Evolutionary conservation across 176 grass and related monocot species (phyloP).

Genomic region (Ananas comosus): DNA sequence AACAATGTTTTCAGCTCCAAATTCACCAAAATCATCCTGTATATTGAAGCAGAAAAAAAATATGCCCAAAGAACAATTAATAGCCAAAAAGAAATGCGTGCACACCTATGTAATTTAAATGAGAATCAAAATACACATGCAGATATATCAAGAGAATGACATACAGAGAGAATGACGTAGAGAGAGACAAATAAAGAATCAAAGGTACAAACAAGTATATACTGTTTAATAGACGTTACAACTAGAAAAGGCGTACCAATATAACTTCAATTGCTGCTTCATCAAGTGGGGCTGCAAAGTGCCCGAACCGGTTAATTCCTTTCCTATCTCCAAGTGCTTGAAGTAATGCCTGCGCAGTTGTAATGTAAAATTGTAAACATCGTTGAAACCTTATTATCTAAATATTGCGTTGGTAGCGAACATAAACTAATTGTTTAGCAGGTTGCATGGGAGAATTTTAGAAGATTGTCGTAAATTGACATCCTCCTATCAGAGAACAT

Average conservation of each 20-base stretch:
- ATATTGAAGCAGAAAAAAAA: background rate
- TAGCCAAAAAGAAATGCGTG: background rate
- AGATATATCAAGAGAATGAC: background rate
- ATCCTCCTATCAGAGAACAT: background rate
- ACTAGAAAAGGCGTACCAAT: conserved; percentile 38
- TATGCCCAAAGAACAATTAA: background rate
- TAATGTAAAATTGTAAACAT: background rate
- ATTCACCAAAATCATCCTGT: background rate
- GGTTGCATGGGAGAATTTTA: background rate
- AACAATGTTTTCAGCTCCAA: background rate
- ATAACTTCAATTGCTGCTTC: conserved; percentile 87
- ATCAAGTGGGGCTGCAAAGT: conserved; percentile 90
- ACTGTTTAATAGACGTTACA: background rate
- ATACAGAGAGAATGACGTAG: background rate
- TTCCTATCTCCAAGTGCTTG: conserved; percentile 89
- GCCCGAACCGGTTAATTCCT: conserved; percentile 79
- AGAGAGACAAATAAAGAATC: background rate
- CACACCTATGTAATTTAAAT: background rate
- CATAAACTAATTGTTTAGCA: background rate
- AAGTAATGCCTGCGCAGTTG: conserved; percentile 61
- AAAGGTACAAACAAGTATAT: background rate
- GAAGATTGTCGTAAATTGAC: background rate
- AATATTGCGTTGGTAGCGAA: background rate
- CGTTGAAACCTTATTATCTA: background rate
- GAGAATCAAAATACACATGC: background rate